These are phyloP conservation scores for Bacidia rubella DNA, from an alignment of 495 filamentous ascomycete species.

Conservation along the genomic window DNA sequence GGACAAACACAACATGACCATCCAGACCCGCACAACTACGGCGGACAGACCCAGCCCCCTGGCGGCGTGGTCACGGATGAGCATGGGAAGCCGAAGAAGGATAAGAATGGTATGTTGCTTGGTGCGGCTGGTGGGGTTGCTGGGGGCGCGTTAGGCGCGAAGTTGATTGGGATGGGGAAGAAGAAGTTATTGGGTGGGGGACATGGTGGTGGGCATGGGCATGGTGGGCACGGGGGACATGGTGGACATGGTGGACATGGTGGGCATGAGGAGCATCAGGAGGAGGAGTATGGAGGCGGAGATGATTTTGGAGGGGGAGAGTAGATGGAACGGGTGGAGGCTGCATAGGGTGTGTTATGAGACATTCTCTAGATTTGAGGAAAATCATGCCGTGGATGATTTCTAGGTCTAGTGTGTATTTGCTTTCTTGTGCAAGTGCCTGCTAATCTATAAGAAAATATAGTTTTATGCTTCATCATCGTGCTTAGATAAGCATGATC, in stretches of 20 bases:
- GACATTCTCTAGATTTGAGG: too few species aligned
- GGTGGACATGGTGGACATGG: neutral
- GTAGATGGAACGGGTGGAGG: too few species aligned
- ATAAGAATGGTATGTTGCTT: conserved; percentile 9
- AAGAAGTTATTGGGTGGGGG: conserved; percentile 3
- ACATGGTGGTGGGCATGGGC: neutral
- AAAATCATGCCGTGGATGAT: too few species aligned
- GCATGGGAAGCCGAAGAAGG: conserved; percentile 8
- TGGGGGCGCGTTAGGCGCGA: neutral
- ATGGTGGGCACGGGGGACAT: neutral
- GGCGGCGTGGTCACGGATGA: neutral
- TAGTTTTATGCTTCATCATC: too few species aligned
- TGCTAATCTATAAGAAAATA: too few species aligned
- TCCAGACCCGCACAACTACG: conserved; percentile 7
- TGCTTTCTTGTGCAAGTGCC: too few species aligned
- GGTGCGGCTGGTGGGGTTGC: conserved; percentile 6
- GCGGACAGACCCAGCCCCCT: conserved; percentile 1
- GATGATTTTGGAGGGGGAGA: neutral
- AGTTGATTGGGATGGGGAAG: conserved; percentile 1
- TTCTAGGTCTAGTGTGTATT: too few species aligned
- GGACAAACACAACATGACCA: conserved; percentile 1
- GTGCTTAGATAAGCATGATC: too few species aligned
- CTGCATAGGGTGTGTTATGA: too few species aligned
- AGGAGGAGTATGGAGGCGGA: neutral
- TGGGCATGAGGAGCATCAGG: neutral